A percentile compares a stretch with the other conserved stretches of the same genome.
These are phyloP conservation scores for Aspergillus avenaceus DNA, from an alignment of 495 filamentous ascomycete genomes.

Conservation along the genomic window DNA sequence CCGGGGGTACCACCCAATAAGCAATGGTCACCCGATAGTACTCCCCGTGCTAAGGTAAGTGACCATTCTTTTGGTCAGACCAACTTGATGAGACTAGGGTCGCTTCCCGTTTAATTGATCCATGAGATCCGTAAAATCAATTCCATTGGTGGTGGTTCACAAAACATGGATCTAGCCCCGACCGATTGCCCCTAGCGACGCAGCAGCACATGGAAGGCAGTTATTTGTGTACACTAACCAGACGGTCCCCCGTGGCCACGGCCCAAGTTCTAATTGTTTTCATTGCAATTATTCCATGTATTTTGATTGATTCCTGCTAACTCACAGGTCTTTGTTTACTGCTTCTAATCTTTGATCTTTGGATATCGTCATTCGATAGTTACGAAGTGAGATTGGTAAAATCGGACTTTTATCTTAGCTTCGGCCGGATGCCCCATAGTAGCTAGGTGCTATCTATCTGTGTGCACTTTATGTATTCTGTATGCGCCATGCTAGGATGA, in stretches of 20 bases:
- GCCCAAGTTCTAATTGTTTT: neutral
- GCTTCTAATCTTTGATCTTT: too few relatives aligned
- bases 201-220: slow-evolving; percentile 4
- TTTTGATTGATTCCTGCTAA: neutral
- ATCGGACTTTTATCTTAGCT: too few relatives aligned
- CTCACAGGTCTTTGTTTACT: too few relatives aligned
- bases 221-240: slow-evolving; percentile 1
- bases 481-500: too few relatives aligned
- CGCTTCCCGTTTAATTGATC: neutral
- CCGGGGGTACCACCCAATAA: neutral
- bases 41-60: neutral
- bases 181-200: slow-evolving; percentile 22
- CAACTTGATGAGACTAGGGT: neutral
- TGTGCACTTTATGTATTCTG: too few relatives aligned
- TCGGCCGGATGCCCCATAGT: too few relatives aligned
- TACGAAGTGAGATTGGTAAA: too few relatives aligned
- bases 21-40: neutral
- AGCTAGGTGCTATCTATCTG: too few relatives aligned
- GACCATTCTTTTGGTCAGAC: neutral
- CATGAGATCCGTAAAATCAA: neutral
- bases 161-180: slow-evolving; percentile 6
- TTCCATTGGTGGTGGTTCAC: slow-evolving; percentile 11
- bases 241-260: neutral
- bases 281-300: neutral
- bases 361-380: too few relatives aligned